These are phyloP conservation scores for Cyclotella kingstonii DNA, from an alignment of 108 stramenopile genomes.

Conservation along the genomic window DNA sequence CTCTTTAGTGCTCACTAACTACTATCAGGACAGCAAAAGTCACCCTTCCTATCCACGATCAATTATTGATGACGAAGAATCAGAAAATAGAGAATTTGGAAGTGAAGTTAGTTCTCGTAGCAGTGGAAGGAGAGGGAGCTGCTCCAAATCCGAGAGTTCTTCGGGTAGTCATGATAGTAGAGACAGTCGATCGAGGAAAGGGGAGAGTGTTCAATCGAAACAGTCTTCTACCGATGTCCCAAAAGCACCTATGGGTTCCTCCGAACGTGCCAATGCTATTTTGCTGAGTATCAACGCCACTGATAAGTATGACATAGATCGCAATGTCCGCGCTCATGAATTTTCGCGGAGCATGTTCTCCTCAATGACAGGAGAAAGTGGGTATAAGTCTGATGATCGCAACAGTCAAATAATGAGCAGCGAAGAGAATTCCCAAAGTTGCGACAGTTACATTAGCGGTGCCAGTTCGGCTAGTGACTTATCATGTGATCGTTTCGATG, in stretches of 20 bases:
- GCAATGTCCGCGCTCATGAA: background rate
- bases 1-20: background rate
- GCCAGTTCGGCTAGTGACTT: conserved; percentile 33
- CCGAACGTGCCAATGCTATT: conserved; percentile 33
- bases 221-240: background rate
- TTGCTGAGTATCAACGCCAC: conserved; percentile 13
- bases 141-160: background rate
- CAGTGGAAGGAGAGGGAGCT: background rate
- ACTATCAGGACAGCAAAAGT: conserved; percentile 2
- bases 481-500: conserved; percentile 14
- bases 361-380: background rate
- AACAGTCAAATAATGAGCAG: conserved; percentile 3
- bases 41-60: conserved; percentile 19
- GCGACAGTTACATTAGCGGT: conserved; percentile 27
- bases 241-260: conserved; percentile 4
- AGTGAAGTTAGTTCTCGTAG: conserved; percentile 6
- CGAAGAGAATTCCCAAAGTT: conserved; percentile 6
- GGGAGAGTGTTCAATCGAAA: background rate
- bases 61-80: conserved; percentile 7
- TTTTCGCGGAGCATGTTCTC: background rate
- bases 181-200: conserved; percentile 1
- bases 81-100: conserved; percentile 3
- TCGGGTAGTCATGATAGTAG: background rate
- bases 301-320: background rate
- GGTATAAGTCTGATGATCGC: background rate